Base-by-base conservation (phyloP, 1,284 basidiomycete genomes). In the Paramarasmius palmivorus region DNA sequence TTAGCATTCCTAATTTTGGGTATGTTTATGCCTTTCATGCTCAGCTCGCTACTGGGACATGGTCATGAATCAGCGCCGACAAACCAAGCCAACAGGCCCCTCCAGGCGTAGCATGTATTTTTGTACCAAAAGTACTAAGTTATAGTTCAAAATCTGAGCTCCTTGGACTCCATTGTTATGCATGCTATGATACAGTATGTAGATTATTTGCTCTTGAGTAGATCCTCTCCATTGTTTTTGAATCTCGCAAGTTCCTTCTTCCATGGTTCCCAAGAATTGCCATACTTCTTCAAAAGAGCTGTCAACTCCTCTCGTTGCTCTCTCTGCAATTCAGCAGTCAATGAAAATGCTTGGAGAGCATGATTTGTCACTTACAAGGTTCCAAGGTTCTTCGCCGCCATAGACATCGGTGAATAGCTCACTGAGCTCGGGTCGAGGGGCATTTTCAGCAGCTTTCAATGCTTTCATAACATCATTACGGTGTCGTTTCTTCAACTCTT, bases 341-440 rank as follows among this genome's bases (percentile, higher is more conserved):
- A 22, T 23, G 25, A 46, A 10, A 32, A 35, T 36, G 32, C 4
- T 29, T 54, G 22, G 4, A 36, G 45, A 23, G n/a, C 40, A 49
- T 50, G 42, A 41, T 45, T 9, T 25, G 40, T 54, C 5, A 78
- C 92, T 71, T 63, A 92, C 92, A 60, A 94, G 76, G 62, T 90
- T 92, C 86, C 88, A 91, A 1, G 93, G 92, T 61, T 91, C 80
- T 64, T 91, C 82, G 2, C 92, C 90, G 22, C 83, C 91, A 63
- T 93, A 97, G 6, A 96, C 87, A 61, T 95, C 93, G 14, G 83
- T 88, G 70, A 97, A 97, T 67, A 97, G 73, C 68, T 92, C 86
- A 34, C 82, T 78, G 20, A 97, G 70, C 64, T 87, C 83, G 41
- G 82, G 79, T 45, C 88, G 82, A 63, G 84, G 85, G 58, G 89